phyloP scores from a whole-genome alignment of 2,329 filamentous ascomycete species.

The Epichloe gansuensis region DNA sequence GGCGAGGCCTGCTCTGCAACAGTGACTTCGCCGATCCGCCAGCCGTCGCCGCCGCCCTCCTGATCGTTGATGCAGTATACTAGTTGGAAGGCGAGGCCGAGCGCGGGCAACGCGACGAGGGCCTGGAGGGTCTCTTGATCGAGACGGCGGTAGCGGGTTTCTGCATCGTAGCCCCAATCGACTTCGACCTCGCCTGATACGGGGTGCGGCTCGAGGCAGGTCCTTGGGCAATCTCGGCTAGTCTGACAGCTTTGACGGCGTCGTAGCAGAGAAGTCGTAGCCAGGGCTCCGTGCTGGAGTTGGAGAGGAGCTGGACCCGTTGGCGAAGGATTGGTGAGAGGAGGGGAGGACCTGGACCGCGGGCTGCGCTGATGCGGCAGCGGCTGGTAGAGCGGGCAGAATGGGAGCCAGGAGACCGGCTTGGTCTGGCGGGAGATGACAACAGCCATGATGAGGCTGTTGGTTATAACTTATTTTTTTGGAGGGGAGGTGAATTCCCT shows the following conservation, averaged over 20 bases:
- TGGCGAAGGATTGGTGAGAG: constrained; percentile 56
- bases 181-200: constrained; percentile 70
- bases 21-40: constrained; percentile 61
- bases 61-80: constrained; percentile 58
- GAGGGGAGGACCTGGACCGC: constrained; percentile 42
- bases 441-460: constrained; percentile 15
- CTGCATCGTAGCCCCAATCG: constrained; percentile 52
- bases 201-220: constrained; percentile 68
- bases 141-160: constrained; percentile 52
- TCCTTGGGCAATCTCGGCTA: constrained; percentile 49
- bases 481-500: neutral
- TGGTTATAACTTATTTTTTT: neutral
- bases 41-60: constrained; percentile 49
- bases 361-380: constrained; percentile 45
- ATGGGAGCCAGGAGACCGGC: constrained; percentile 40
- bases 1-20: constrained; percentile 44
- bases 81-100: constrained; percentile 52
- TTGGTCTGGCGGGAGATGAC: constrained; percentile 32
- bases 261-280: constrained; percentile 63
- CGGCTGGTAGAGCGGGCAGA: constrained; percentile 46
- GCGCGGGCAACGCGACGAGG: constrained; percentile 47
- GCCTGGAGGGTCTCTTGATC: constrained; percentile 67
- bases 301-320: constrained; percentile 52
- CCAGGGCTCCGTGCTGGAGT: constrained; percentile 53
- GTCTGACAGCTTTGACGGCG: constrained; percentile 37